Evolutionary conservation across 1,139 yeast species (phyloP).

Genomic region (Blastobotrys illinoisensis): DNA sequence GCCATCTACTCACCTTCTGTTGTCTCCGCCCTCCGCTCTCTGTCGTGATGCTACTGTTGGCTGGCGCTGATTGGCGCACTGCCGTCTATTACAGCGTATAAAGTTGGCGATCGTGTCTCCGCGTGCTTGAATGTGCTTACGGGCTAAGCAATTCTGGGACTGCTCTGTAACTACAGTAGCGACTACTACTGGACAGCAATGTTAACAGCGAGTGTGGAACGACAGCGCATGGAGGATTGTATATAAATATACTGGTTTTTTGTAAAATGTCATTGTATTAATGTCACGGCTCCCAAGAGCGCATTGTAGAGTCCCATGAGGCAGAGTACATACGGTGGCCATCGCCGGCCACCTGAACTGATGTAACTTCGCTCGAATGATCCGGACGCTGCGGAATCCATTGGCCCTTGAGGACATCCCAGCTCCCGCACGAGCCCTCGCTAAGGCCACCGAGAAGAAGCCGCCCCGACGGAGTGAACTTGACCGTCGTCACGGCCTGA

Average conservation of each 20-base stretch:
- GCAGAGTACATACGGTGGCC: slow-evolving; percentile 44
- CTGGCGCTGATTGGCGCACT: too few relatives aligned
- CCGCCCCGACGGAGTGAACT: slow-evolving; percentile 72
- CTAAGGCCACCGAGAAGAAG: slow-evolving; percentile 70
- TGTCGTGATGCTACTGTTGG: too few relatives aligned
- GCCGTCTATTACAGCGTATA: too few relatives aligned
- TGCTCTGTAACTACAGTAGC: too few relatives aligned
- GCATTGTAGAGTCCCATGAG: slow-evolving; percentile 33
- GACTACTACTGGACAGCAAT: too few relatives aligned
- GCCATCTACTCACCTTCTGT: too few relatives aligned
- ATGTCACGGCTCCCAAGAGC: slow-evolving; percentile 20
- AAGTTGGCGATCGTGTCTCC: background rate
- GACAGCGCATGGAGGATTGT: too few relatives aligned
- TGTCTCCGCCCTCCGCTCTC: too few relatives aligned
- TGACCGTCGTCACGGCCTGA: slow-evolving; percentile 52
- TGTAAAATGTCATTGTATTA: too few relatives aligned
- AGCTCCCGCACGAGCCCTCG: slow-evolving; percentile 66
- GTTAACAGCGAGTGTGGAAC: too few relatives aligned
- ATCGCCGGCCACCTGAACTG: slow-evolving; percentile 64
- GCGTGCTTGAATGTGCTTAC: background rate
- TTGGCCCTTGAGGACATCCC: slow-evolving; percentile 70
- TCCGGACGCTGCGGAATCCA: slow-evolving; percentile 58
- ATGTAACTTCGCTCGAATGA: slow-evolving; percentile 56
- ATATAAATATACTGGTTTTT: too few relatives aligned
- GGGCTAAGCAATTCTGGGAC: background rate